phyloP scores from a whole-genome alignment of 352 stramenopile species.

The Phytophthora lateralis region DNA sequence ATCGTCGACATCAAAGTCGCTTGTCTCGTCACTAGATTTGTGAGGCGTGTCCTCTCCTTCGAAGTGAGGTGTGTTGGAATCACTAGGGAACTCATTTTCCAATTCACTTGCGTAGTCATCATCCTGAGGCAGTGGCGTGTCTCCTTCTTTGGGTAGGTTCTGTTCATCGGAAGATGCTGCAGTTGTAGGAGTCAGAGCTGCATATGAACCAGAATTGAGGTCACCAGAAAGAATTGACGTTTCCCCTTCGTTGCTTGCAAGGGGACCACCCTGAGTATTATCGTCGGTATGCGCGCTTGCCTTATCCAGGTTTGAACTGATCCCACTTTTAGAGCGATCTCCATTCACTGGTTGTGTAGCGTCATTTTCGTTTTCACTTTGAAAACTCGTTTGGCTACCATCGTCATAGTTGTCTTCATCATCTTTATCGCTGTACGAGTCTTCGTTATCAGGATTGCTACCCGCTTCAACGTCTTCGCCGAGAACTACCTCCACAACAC shows the following conservation, averaged over 20 bases:
- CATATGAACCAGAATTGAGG: background rate
- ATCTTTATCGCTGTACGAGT: constrained; percentile 18
- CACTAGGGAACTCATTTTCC: constrained; percentile 23
- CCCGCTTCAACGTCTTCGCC: constrained; percentile 2
- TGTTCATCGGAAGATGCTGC: constrained; percentile 1
- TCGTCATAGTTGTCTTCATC: constrained; percentile 6
- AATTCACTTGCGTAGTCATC: constrained; percentile 27
- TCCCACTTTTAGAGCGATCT: constrained; percentile 6
- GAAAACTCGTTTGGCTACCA: constrained; percentile 5
- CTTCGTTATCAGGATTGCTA: constrained; percentile 11
- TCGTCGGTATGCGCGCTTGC: background rate
- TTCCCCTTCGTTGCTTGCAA: background rate
- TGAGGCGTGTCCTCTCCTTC: constrained; percentile 7
- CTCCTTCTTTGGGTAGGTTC: background rate
- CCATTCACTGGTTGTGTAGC: background rate
- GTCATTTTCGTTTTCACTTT: constrained; percentile 19
- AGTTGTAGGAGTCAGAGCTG: background rate
- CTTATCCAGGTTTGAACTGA: background rate
- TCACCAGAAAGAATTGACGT: background rate
- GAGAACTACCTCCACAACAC: constrained; percentile 35
- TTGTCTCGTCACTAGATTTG: constrained; percentile 14
- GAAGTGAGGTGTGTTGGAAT: constrained; percentile 8
- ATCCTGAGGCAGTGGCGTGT: constrained; percentile 1
- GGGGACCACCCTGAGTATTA: background rate
- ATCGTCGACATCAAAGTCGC: constrained; percentile 22